Percentiles rank a stretch among this genome's conserved stretches.
These are phyloP conservation scores for Cymbopogon citratus DNA, from an alignment of 176 grass and related monocot genomes.

Conservation along the genomic window DNA sequence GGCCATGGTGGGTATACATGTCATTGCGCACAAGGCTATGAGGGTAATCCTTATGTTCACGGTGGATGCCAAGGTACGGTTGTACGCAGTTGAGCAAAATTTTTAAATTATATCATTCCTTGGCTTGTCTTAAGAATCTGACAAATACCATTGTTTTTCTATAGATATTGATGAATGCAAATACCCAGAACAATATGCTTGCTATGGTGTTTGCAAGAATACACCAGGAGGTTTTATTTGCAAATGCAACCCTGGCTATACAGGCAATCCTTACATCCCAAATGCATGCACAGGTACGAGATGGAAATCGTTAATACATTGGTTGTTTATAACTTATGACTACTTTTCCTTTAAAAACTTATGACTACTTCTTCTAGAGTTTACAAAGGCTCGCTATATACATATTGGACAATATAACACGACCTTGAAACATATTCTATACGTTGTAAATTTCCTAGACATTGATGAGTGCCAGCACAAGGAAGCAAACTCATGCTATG, in stretches of 20 bases:
- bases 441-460: not conserved
- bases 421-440: no score
- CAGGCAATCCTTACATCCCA: not conserved
- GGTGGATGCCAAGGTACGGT: slow-evolving; percentile 29
- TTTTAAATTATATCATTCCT: no score
- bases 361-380: no score
- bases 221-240: not conserved
- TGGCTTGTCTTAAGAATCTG: no score
- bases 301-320: not conserved
- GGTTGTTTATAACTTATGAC: no score
- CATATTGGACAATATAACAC: no score
- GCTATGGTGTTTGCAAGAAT: not conserved
- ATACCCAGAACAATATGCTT: no score
- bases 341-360: no score
- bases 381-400: no score
- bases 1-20: slow-evolving; percentile 29
- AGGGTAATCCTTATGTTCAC: slow-evolving; percentile 46
- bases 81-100: no score
- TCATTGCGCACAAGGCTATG: slow-evolving; percentile 24
- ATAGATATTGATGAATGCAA: not conserved
- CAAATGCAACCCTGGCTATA: not conserved
- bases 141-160: no score
- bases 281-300: not conserved
- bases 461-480: slow-evolving; percentile 4
- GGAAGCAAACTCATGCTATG: slow-evolving; percentile 16